phyloP scores from a whole-genome alignment of 2,329 filamentous ascomycete species.

The Colletotrichum sp. region DNA sequence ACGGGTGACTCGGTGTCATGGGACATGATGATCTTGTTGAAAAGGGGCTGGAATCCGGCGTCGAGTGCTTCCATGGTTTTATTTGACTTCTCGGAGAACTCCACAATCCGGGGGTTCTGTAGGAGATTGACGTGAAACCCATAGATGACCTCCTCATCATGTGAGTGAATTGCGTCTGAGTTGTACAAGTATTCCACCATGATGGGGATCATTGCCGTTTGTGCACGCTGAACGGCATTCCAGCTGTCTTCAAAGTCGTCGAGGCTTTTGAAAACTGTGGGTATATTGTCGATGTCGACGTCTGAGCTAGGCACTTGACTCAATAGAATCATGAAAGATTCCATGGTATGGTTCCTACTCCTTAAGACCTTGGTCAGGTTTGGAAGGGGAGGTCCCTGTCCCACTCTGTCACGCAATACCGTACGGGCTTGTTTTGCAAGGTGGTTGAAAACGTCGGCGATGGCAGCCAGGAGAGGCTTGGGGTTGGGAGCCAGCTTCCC shows the following conservation, averaged over 20 bases:
- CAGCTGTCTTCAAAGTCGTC: conserved; percentile 30
- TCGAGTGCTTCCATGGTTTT: conserved; percentile 25
- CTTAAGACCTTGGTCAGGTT: conserved; percentile 25
- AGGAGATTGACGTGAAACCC: conserved; percentile 22
- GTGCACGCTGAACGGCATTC: conserved; percentile 14
- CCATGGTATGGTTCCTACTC: conserved; percentile 26
- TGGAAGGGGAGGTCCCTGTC: conserved; percentile 25
- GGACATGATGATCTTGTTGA: conserved; percentile 31
- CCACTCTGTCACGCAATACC: conserved; percentile 26
- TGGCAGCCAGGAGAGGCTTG: conserved; percentile 25
- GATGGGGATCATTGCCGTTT: conserved; percentile 22
- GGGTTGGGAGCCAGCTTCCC: conserved; percentile 27
- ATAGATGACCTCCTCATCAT: conserved; percentile 17
- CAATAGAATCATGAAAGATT: conserved; percentile 30
- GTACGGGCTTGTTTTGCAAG: conserved; percentile 27
- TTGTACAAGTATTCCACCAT: conserved; percentile 23
- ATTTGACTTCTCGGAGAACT: conserved; percentile 19
- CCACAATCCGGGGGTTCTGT: conserved; percentile 18
- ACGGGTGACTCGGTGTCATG: conserved; percentile 26
- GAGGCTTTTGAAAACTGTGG: conserved; percentile 24
- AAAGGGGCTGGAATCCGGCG: conserved; percentile 36
- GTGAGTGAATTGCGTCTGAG: conserved; percentile 4
- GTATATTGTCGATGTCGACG: conserved; percentile 17
- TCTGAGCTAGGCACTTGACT: conserved; percentile 23
- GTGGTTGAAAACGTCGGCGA: conserved; percentile 28